Percentiles rank a stretch among this genome's conserved stretches.
Evolutionary conservation across 2,329 filamentous ascomycete species (phyloP).

Genomic region (Arthrobotrys iridis): DNA sequence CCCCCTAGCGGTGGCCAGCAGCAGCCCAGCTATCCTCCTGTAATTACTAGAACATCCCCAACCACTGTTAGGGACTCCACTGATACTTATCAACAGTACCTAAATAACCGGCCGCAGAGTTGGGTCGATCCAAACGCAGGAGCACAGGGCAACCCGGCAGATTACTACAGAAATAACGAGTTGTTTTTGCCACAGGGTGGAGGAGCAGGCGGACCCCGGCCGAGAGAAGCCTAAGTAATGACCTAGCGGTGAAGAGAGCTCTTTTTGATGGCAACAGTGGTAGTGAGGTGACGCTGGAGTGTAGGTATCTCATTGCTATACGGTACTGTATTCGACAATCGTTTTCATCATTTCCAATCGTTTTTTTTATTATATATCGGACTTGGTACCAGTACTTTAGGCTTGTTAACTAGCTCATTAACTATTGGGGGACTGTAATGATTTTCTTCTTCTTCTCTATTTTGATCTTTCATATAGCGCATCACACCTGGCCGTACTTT

Average conservation of each 20-base stretch:
- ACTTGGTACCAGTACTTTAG: background rate
- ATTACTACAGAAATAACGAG: constrained; percentile 57
- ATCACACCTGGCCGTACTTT: background rate
- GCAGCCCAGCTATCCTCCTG: constrained; percentile 48
- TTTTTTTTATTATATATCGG: background rate
- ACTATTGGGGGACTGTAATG: constrained; percentile 5
- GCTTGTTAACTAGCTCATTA: background rate
- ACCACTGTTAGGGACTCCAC: constrained; percentile 51
- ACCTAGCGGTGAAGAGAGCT: background rate
- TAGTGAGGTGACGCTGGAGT: background rate
- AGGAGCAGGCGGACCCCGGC: constrained; percentile 28
- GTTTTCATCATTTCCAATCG: background rate
- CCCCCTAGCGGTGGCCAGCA: constrained; percentile 36
- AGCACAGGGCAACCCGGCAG: constrained; percentile 53
- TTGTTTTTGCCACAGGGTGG: constrained; percentile 57
- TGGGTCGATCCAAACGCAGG: constrained; percentile 53
- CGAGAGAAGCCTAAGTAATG: constrained; percentile 38
- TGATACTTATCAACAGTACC: constrained; percentile 56
- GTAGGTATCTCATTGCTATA: background rate
- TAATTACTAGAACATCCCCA: constrained; percentile 53
- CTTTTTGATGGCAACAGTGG: no score
- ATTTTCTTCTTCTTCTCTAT: no score
- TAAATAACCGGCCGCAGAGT: constrained; percentile 56
- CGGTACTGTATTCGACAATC: background rate
- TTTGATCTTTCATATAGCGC: constrained; percentile 25